These are phyloP conservation scores for Leptographium wingfieldii DNA, from an alignment of 2,329 filamentous ascomycete species.

Conservation along the genomic window DNA sequence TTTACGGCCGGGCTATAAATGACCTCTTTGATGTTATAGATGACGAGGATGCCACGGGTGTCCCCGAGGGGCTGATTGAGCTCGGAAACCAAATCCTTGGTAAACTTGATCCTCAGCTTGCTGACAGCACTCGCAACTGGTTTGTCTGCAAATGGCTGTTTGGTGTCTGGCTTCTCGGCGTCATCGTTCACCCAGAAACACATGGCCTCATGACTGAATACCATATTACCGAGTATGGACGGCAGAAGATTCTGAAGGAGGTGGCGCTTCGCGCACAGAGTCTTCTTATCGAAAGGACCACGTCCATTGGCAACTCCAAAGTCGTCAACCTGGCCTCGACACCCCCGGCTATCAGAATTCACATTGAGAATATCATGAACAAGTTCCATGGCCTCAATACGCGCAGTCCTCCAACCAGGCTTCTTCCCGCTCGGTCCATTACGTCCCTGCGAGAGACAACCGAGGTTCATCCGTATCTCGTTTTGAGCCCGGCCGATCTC, in stretches of 20 bases:
- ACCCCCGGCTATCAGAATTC: slow-evolving; percentile 48
- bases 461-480: slow-evolving; percentile 68
- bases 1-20: slow-evolving; percentile 71
- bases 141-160: slow-evolving; percentile 89
- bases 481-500: slow-evolving; percentile 68
- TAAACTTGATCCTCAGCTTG: slow-evolving; percentile 59
- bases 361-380: slow-evolving; percentile 59
- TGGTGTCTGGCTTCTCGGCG: slow-evolving; percentile 69
- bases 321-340: slow-evolving; percentile 38
- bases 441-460: slow-evolving; percentile 63
- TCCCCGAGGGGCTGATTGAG: slow-evolving; percentile 74
- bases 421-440: slow-evolving; percentile 59
- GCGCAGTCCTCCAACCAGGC: slow-evolving; percentile 38
- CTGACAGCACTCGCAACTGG: slow-evolving; percentile 67
- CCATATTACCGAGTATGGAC: slow-evolving; percentile 81
- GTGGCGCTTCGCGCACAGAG: slow-evolving; percentile 71
- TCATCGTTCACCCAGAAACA: slow-evolving; percentile 80
- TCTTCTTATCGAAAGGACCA: slow-evolving; percentile 61
- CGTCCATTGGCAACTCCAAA: slow-evolving; percentile 3
- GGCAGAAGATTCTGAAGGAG: slow-evolving; percentile 68
- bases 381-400: slow-evolving; percentile 46
- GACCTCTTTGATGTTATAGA: slow-evolving; percentile 78
- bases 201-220: slow-evolving; percentile 72
- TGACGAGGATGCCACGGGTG: slow-evolving; percentile 69
- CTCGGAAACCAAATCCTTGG: slow-evolving; percentile 73